Evolutionary conservation across 2,329 filamentous ascomycete genomes (phyloP), one percentile per base, ranked within the genome.

Genomic region (Venturia carpophila): DNA sequence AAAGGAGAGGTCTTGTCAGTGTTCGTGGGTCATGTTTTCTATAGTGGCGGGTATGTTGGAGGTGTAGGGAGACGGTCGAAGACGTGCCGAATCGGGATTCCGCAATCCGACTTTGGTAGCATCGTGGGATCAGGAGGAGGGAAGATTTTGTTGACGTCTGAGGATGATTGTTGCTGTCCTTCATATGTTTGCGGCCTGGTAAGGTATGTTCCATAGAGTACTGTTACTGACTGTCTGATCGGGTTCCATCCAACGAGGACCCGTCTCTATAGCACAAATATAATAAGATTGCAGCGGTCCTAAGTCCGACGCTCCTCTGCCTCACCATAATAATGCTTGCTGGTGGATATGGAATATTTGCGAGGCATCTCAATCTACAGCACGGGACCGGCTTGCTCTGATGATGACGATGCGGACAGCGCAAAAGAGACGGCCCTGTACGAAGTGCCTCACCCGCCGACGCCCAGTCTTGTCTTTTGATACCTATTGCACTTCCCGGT

Each of bases 201-300:
- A n/a, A 34, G 30, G 6, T 3, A 34, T 3, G 6, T 34, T 34
- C 30, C 30, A 34, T 34, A 34, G 3, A 34, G 30, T 34, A 9
- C n/a, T 47, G 43, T 5, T 15, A 47, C 7, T 24, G 45, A 47
- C 15, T 4, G 17, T 47, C 19, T 47, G 45, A 47, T 47, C 10
- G 19, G 45, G 45, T 3, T 47, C 19, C 13, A 19, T 47, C 7
- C 47, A 55, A 34, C 6, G 13, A 19, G 47, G 47, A 15, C 49
- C 24, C 24, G 13, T 27, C 30, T 1, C 30, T 37, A 37, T 2
- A 56, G 52, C 27, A 1, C 15, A 55, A 55, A 34, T 55, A 24
- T 55, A 56, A 34, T n/a, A n/a, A 56, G 52, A 56, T 56, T 56
- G 30, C 52, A 56, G 52, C 52, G 52, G 52, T 19, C 52, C 52